phyloP scores from a whole-genome alignment of 805 yeast genomes.

The Priceomyces haplophilus region DNA sequence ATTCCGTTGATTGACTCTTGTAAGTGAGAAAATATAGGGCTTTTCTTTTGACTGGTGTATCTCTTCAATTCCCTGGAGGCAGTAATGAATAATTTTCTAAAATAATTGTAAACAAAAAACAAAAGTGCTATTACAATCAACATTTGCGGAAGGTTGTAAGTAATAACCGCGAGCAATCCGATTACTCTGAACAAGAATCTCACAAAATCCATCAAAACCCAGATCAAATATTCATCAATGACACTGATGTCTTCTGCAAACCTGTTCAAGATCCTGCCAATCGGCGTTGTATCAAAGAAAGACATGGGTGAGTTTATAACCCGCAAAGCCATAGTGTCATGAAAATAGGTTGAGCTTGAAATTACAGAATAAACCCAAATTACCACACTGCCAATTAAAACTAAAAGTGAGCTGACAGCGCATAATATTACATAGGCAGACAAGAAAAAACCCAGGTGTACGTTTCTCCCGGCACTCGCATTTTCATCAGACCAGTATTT shows the following conservation, averaged over 20 bases:
- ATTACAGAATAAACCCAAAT: conserved; percentile 31
- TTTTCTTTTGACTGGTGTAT: conserved; percentile 60
- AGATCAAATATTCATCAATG: conserved; percentile 31
- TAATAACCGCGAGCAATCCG: conserved; percentile 29
- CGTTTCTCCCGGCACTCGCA: conserved; percentile 21
- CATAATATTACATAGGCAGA: conserved; percentile 26
- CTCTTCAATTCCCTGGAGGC: conserved; percentile 70
- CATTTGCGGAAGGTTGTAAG: conserved; percentile 33
- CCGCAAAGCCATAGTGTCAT: conserved; percentile 33
- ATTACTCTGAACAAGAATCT: conserved; percentile 17
- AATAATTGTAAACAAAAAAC: conserved; percentile 28
- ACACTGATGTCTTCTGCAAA: conserved; percentile 36
- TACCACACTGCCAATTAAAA: conserved; percentile 26
- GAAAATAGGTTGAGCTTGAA: conserved; percentile 29
- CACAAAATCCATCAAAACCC: conserved; percentile 25
- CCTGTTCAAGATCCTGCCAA: conserved; percentile 38
- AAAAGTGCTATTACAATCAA: conserved; percentile 23
- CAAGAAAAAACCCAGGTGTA: conserved; percentile 23
- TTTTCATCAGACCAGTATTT: conserved; percentile 36
- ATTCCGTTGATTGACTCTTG: conserved; percentile 80
- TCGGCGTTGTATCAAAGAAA: conserved; percentile 41
- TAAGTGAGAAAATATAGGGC: conserved; percentile 79
- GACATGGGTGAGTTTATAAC: conserved; percentile 41
- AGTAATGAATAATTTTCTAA: conserved; percentile 30
- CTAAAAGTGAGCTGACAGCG: conserved; percentile 24